A percentile compares a stretch with the other conserved stretches of the same genome.
Conservation (phyloP, 305 asterid genomes). For the Solanum aculeatissimum region DNA sequence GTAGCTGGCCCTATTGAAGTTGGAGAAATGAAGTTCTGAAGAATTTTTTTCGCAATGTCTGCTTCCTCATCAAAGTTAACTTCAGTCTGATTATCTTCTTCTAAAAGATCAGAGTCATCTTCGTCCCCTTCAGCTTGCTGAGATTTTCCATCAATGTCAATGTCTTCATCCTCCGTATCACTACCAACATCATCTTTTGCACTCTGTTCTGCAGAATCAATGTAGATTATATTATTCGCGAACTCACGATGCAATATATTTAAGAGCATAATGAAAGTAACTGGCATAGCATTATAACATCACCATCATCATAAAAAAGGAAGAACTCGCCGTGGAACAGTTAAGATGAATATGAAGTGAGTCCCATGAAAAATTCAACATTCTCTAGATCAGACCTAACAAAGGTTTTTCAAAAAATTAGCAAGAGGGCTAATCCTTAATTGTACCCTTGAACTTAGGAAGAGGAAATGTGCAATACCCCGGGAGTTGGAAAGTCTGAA, state of each 20-base stretch:
- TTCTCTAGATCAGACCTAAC: not conserved
- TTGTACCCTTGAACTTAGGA: not conserved
- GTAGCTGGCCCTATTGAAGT: constrained; percentile 24
- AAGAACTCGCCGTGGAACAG: not conserved
- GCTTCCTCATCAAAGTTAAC: constrained; percentile 64
- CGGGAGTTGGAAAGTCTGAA: too few species aligned
- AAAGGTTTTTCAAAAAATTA: not conserved
- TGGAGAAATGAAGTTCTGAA: constrained; percentile 42
- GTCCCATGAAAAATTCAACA: not conserved
- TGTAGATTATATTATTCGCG: not conserved
- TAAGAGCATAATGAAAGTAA: not conserved
- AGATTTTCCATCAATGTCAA: constrained; percentile 27
- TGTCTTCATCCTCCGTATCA: constrained; percentile 38
- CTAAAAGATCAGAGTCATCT: constrained; percentile 32
- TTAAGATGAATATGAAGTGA: not conserved
- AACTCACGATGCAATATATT: not conserved
- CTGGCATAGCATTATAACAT: not conserved
- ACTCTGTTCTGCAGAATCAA: constrained; percentile 33
- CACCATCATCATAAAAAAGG: not conserved
- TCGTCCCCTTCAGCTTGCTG: constrained; percentile 19
- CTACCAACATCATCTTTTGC: constrained; percentile 23
- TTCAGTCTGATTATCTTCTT: constrained; percentile 26
- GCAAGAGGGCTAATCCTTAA: not conserved
- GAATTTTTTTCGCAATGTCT: constrained; percentile 62
- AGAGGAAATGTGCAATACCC: not conserved